Conservation (phyloP, 306 rosid species). For the Trifolium dubium region DNA sequence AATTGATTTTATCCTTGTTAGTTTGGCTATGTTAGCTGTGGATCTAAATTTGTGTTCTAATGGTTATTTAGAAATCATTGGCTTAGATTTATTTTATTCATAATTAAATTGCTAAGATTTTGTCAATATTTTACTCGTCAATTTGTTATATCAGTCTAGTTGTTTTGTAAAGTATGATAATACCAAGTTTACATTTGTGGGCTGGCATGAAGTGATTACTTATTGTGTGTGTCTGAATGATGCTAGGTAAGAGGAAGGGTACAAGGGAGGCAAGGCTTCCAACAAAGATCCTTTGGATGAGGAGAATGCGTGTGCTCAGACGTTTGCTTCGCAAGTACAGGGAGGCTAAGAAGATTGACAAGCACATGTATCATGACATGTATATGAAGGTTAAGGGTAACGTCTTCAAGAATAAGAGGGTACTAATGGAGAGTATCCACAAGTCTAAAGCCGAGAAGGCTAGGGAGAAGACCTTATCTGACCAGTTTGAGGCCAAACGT, state of each 20-base stretch:
- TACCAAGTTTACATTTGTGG: neutral
- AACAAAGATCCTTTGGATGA: conserved; percentile 94
- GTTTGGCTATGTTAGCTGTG: neutral
- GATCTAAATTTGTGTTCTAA: neutral
- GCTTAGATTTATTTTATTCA: neutral
- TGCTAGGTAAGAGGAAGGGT: conserved; percentile 89
- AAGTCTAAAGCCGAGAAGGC: conserved; percentile 98
- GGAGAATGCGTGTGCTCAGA: conserved; percentile 97
- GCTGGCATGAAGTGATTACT: neutral
- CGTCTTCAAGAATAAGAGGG: conserved; percentile 94
- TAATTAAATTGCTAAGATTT: neutral
- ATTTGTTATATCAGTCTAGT: neutral
- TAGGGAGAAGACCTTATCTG: conserved; percentile 91
- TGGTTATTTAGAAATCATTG: neutral
- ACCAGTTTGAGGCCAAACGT: conserved; percentile 93
- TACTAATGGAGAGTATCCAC: conserved; percentile 96
- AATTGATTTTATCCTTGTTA: no score
- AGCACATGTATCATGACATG: conserved; percentile 99
- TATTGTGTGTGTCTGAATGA: neutral
- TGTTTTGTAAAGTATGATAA: neutral
- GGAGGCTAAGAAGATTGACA: conserved; percentile 88
- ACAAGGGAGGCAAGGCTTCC: conserved; percentile 98
- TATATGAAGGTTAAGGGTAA: conserved; percentile 99
- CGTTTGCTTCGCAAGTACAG: conserved; percentile 95
- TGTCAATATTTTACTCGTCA: neutral